Conservation (phyloP, 2,329 filamentous ascomycete genomes). For the Rutstroemia sp. region DNA sequence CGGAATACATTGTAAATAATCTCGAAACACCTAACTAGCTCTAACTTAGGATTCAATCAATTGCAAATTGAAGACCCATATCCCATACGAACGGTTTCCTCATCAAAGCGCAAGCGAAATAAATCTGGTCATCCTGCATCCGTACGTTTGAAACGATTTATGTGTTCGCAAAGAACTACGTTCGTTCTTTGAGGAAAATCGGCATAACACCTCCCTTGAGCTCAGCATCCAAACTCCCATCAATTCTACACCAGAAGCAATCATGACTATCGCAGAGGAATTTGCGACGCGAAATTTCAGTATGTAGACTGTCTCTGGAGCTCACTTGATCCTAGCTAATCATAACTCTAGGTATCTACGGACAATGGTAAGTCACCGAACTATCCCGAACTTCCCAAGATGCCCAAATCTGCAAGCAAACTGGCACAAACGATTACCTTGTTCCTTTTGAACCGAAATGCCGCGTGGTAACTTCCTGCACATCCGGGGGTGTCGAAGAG, state of each 20-base stretch:
- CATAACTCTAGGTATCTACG: conserved; percentile 55
- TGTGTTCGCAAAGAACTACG: conserved; percentile 6
- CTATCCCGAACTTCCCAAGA: conserved; percentile 3
- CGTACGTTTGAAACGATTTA: conserved; percentile 5
- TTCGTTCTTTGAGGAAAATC: not conserved
- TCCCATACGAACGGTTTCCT: not conserved
- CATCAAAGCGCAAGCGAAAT: conserved; percentile 3
- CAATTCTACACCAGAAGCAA: conserved; percentile 30
- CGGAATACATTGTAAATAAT: not conserved
- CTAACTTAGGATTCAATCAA: not conserved
- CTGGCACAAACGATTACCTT: not conserved
- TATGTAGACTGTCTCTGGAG: conserved; percentile 36
- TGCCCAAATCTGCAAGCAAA: not conserved
- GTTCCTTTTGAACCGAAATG: not conserved
- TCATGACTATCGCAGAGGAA: conserved; percentile 65
- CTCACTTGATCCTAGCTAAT: conserved; percentile 17
- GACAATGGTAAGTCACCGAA: conserved; percentile 57
- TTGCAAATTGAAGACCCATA: conserved; percentile 1
- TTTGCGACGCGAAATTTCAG: conserved; percentile 69
- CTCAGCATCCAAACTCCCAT: not conserved
- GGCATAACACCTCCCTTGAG: too few species aligned
- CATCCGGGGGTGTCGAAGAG: not conserved
- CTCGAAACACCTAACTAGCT: not conserved
- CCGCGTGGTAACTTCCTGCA: too few species aligned
- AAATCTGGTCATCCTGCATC: not conserved